Conservation (phyloP, 108 stramenopile genomes). For the Cylindrotheca closterium region DNA sequence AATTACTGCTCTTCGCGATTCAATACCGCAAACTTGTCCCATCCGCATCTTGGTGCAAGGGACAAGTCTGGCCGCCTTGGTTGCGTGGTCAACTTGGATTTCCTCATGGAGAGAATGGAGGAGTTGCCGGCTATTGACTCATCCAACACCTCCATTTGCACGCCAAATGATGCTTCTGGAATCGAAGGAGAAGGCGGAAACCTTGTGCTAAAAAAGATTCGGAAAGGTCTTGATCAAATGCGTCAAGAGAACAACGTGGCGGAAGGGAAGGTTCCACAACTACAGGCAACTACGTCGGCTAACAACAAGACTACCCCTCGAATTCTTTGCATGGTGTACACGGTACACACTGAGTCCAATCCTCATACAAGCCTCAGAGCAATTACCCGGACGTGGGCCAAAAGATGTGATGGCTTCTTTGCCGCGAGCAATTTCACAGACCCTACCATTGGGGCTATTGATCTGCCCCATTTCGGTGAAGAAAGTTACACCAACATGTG, state of each 20-base stretch:
- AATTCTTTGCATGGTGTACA: conserved; percentile 36
- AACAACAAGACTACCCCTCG: too few species aligned
- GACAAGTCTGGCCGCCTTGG: too few species aligned
- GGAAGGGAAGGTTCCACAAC: too few species aligned
- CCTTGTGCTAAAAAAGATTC: not conserved
- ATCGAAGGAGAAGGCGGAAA: conserved; percentile 5
- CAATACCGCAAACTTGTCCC: not conserved
- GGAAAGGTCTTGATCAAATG: not conserved
- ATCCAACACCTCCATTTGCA: too few species aligned
- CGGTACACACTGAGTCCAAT: conserved; percentile 25
- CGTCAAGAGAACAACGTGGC: too few species aligned
- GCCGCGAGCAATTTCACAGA: conserved; percentile 59
- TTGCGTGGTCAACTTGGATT: too few species aligned
- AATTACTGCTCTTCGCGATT: not conserved
- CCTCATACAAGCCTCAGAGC: conserved; percentile 26
- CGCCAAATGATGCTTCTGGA: not conserved
- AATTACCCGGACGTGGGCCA: conserved; percentile 57
- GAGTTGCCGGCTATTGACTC: too few species aligned
- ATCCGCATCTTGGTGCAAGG: conserved; percentile 1
- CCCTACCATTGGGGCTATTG: conserved; percentile 32
- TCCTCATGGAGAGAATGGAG: too few species aligned
- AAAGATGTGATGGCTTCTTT: conserved; percentile 75
- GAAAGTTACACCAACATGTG: conserved; percentile 41
- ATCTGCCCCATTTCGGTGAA: conserved; percentile 51
- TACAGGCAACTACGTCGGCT: too few species aligned